These are phyloP conservation scores for Yamadazyma tumulicola DNA, from an alignment of 805 yeast genomes.

Conservation along the genomic window DNA sequence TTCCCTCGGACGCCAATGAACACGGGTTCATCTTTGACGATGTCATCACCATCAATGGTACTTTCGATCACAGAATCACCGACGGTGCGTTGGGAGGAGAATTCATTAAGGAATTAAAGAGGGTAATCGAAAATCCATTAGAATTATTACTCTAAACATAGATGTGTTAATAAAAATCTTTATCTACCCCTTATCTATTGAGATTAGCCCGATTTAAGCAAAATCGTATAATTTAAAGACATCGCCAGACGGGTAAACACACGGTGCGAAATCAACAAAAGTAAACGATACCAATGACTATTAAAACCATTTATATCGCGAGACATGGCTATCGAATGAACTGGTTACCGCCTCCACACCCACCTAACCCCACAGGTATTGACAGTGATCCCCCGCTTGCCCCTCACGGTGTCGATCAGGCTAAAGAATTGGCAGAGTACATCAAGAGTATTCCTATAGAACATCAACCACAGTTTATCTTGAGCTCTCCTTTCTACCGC, in stretches of 20 bases:
- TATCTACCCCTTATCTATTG: too few relatives aligned
- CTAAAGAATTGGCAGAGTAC: conserved; percentile 69
- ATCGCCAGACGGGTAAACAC: too few relatives aligned
- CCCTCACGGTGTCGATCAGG: conserved; percentile 83
- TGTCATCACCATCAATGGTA: conserved; percentile 87
- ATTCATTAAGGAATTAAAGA: conserved; percentile 89
- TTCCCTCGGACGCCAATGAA: conserved; percentile 87
- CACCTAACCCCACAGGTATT: conserved; percentile 82
- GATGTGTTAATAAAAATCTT: too few relatives aligned
- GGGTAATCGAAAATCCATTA: conserved; percentile 90
- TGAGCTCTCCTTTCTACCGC: conserved; percentile 84
- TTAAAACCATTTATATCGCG: conserved; percentile 63
- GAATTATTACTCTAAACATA: conserved; percentile 71
- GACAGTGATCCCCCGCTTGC: conserved; percentile 89
- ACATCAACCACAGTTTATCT: conserved; percentile 66
- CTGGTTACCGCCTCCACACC: conserved; percentile 73
- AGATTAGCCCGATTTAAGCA: too few relatives aligned
- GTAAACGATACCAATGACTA: too few relatives aligned
- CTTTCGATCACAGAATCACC: conserved; percentile 95
- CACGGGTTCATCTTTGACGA: conserved; percentile 91
- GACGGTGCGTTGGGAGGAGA: conserved; percentile 99
- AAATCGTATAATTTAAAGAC: too few relatives aligned
- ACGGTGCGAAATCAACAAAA: too few relatives aligned
- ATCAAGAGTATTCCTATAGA: conserved; percentile 38
- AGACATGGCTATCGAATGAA: conserved; percentile 91